These are phyloP conservation scores for Wickerhamomyces pijperi DNA, from an alignment of 805 yeast genomes.

Conservation along the genomic window DNA sequence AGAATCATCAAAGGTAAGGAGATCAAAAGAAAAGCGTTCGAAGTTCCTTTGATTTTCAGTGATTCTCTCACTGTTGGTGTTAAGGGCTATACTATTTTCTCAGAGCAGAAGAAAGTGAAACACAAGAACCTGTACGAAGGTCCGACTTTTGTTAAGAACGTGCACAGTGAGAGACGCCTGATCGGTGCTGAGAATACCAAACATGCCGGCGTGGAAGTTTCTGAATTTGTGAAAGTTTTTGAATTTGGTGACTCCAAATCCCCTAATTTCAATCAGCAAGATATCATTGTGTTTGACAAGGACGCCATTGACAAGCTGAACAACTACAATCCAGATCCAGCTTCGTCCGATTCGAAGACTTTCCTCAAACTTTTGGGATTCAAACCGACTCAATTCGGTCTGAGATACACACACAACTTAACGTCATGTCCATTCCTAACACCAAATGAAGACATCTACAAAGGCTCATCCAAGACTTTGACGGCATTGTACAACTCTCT, in stretches of 20 bases:
- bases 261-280: slow-evolving; percentile 14
- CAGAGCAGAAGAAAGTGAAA: slow-evolving; percentile 40
- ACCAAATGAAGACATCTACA: slow-evolving; percentile 48
- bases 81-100: slow-evolving; percentile 57
- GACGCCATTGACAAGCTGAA: slow-evolving; percentile 25
- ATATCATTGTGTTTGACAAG: slow-evolving; percentile 27
- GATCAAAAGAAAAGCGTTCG: slow-evolving; percentile 50
- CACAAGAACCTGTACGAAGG: slow-evolving; percentile 42
- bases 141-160: slow-evolving; percentile 40
- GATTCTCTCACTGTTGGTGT: slow-evolving; percentile 51
- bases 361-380: slow-evolving; percentile 62
- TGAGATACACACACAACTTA: slow-evolving; percentile 40
- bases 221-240: slow-evolving; percentile 25
- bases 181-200: slow-evolving; percentile 20
- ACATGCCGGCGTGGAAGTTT: slow-evolving; percentile 30
- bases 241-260: slow-evolving; percentile 25
- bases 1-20: slow-evolving; percentile 47
- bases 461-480: slow-evolving; percentile 58
- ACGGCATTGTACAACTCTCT: slow-evolving; percentile 57
- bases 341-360: slow-evolving; percentile 22
- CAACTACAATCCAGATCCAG: slow-evolving; percentile 13
- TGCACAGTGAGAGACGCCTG: slow-evolving; percentile 32
- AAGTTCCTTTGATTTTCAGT: slow-evolving; percentile 47
- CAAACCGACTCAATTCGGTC: slow-evolving; percentile 29
- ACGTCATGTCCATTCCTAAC: slow-evolving; percentile 51